Percentiles rank a stretch among this genome's conserved stretches.
Conservation (phyloP, 2,329 filamentous ascomycete genomes). For the Colletotrichum sojae region DNA sequence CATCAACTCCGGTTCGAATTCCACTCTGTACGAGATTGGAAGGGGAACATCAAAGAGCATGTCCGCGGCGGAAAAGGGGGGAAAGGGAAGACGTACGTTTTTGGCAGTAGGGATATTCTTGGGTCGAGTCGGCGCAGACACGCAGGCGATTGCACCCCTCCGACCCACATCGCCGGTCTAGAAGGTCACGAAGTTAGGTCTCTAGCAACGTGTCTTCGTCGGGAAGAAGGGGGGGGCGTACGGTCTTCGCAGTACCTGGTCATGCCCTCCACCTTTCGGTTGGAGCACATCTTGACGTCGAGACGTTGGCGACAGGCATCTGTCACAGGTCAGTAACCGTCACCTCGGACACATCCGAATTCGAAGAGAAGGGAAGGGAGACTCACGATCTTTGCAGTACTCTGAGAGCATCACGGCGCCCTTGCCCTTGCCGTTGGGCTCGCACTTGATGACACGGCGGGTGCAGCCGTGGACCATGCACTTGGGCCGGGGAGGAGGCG, state of each 20-base stretch:
- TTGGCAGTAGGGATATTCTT: slow-evolving; percentile 40
- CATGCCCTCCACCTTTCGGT: slow-evolving; percentile 29
- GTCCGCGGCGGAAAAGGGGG: background rate
- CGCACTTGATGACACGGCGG: slow-evolving; percentile 37
- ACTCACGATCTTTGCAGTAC: slow-evolving; percentile 42
- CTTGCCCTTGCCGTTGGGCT: slow-evolving; percentile 14
- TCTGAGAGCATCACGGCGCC: slow-evolving; percentile 22
- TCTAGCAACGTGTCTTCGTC: background rate
- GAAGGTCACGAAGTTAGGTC: background rate
- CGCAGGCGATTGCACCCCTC: slow-evolving; percentile 34
- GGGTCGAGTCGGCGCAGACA: slow-evolving; percentile 30
- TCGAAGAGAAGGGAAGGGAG: background rate
- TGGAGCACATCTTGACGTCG: slow-evolving; percentile 41
- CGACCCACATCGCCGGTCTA: slow-evolving; percentile 38
- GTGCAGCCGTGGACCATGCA: slow-evolving; percentile 35
- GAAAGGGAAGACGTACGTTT: slow-evolving; percentile 32
- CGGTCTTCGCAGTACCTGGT: slow-evolving; percentile 42
- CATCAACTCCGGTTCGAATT: no score
- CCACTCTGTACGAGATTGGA: no score
- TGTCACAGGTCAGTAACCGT: background rate
- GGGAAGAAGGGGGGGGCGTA: background rate
- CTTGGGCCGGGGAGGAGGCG: slow-evolving; percentile 9
- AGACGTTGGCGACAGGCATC: slow-evolving; percentile 42
- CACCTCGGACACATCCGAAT: background rate
- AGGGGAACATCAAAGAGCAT: no score